phyloP scores from a whole-genome alignment of 306 rosid species.

The Ormosia semicastrata region DNA sequence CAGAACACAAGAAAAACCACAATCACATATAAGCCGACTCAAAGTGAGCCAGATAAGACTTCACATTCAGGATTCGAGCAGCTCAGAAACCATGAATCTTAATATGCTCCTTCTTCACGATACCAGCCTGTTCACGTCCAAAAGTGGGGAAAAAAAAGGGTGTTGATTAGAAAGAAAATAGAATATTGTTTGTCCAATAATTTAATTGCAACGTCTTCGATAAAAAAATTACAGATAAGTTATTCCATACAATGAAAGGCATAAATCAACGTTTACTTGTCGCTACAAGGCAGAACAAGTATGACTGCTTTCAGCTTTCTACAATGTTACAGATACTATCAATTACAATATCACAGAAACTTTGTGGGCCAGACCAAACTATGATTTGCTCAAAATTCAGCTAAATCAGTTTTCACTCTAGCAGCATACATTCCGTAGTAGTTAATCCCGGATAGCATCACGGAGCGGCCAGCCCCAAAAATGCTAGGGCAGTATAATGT shows the following conservation, averaged over 20 bases:
- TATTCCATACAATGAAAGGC: neutral
- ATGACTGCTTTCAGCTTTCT: neutral
- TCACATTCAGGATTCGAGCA: constrained; percentile 29
- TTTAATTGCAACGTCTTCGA: neutral
- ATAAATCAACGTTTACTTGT: neutral
- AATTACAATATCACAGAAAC: neutral
- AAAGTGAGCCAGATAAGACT: constrained; percentile 21
- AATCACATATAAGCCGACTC: constrained; percentile 28
- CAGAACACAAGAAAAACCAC: constrained; percentile 27
- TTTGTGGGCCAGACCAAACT: neutral
- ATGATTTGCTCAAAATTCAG: neutral
- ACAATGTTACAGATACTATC: neutral
- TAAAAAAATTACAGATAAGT: neutral
- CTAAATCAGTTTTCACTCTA: neutral
- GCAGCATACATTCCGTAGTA: neutral
- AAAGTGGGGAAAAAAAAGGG: neutral
- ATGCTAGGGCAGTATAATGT: too few species aligned
- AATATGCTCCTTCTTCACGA: constrained; percentile 83
- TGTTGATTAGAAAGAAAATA: neutral
- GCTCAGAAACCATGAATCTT: constrained; percentile 72
- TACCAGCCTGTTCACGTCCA: constrained; percentile 58
- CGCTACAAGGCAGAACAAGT: neutral
- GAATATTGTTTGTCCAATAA: neutral
- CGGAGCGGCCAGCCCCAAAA: too few species aligned
- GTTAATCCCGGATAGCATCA: too few species aligned